Conservation (phyloP, 495 filamentous ascomycete genomes). For the Antarctomyces pellizariae region DNA sequence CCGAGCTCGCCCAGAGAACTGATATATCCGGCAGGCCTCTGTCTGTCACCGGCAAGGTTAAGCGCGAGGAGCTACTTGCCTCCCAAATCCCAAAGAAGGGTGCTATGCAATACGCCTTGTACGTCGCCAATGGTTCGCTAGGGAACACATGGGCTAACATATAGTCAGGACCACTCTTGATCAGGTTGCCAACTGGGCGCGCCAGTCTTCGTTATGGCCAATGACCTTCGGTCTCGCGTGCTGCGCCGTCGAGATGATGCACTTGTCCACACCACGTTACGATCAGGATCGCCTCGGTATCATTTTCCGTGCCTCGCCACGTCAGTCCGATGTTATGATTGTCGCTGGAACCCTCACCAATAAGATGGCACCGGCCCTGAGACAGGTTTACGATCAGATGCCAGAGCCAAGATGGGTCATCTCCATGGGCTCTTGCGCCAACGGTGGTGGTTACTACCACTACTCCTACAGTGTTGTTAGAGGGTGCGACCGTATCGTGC, state of each 20-base stretch:
- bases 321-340: constrained; percentile 96
- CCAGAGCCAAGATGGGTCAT: constrained; percentile 86
- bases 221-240: constrained; percentile 97
- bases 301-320: constrained; percentile 88
- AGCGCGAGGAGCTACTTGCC: constrained; percentile 56
- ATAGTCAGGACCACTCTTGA: constrained; percentile 60
- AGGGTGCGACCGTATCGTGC: constrained; percentile 75
- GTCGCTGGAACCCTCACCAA: constrained; percentile 90
- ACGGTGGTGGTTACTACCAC: constrained; percentile 87
- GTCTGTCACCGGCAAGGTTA: constrained; percentile 16
- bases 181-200: constrained; percentile 82
- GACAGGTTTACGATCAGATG: constrained; percentile 97
- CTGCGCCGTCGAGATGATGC: constrained; percentile 98
- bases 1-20: constrained; percentile 19
- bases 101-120: constrained; percentile 93
- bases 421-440: constrained; percentile 78
- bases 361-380: constrained; percentile 89
- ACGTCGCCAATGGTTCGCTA: constrained; percentile 17
- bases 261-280: constrained; percentile 84
- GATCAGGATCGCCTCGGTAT: constrained; percentile 91
- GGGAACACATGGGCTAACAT: constrained; percentile 3
- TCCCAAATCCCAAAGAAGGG: constrained; percentile 90
- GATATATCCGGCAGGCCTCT: constrained; percentile 7
- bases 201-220: constrained; percentile 83
- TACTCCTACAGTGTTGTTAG: constrained; percentile 77